Evolutionary conservation across 2,329 filamentous ascomycete species (phyloP), one percentile per base, ranked within the genome.

Genomic region (Pseudocercospora macadamiae): DNA sequence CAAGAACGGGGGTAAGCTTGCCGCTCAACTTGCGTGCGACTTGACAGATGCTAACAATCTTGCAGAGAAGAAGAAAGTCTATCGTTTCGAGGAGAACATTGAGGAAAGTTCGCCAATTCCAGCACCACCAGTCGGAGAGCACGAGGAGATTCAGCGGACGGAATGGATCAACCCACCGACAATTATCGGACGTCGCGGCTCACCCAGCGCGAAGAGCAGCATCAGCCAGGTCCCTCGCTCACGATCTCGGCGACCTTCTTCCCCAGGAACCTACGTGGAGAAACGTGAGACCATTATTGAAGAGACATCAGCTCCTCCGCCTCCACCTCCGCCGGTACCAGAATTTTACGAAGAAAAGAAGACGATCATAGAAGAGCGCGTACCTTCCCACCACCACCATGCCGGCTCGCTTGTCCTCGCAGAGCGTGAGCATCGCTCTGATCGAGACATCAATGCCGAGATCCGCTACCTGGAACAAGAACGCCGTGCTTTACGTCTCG

Each of bases 381-480:
- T 44, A 16, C 64, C 64, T 25, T 48, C 34, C 52, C 65, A 55
- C 57, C 66, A 54, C 53, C 65, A 51, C 5, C 55, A 59, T 10
- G 53, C 55, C 10, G 64, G 64, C 26, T 59, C 59, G 12, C 56
- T 66, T 21, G 59, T 66, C 30, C 60, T 66, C 3, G 59, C 64
- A 23, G 62, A 62, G 2, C 52, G 59, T 18, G 55, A 56, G 6
- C 51, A 64, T 14, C 64, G 64, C 39, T 79, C 76, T 5, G 84
- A 88, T 39, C 82, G 85, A 16, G 87, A 91, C 8, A 87, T 95
- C 65, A 83, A 86, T 49, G 82, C 86, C 28, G 89, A 95, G 70
- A 91, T 93, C 59, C 83, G 83, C 10, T 83, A 83, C 1, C 80
- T 93, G 1, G 89, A 93, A 75, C 82, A 81, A 4, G 87, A 91